Evolutionary conservation across 257 asterid species (phyloP).

Genomic region (Plectranthus barbatus): DNA sequence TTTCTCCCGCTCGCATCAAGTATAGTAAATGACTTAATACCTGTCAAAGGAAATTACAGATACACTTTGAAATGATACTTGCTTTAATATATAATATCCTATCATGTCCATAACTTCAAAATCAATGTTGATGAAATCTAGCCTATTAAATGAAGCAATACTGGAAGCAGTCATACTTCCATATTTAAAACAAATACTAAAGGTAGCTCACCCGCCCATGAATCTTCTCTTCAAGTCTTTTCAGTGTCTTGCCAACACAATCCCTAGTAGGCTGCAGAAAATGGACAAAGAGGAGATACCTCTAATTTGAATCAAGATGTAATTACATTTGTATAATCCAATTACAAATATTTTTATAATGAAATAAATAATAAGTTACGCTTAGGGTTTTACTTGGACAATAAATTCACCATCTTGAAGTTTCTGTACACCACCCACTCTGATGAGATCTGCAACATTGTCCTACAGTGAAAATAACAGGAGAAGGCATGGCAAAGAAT

Average conservation of each 20-base stretch:
- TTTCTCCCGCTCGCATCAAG: conserved; percentile 85
- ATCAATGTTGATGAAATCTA: neutral
- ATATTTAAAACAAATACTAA: conserved; percentile 5
- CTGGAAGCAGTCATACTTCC: neutral
- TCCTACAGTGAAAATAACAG: conserved; percentile 41
- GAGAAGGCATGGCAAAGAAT: neutral
- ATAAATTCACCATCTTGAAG: conserved; percentile 97
- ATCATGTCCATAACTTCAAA: conserved; percentile 1
- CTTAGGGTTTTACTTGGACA: conserved; percentile 54
- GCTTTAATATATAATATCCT: neutral
- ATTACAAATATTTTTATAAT: neutral
- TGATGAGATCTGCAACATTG: conserved; percentile 83
- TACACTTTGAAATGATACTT: neutral
- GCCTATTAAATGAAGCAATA: neutral
- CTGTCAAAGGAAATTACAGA: conserved; percentile 30
- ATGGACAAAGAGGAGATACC: neutral
- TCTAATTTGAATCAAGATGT: neutral
- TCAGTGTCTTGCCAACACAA: conserved; percentile 95
- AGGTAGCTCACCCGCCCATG: conserved; percentile 81
- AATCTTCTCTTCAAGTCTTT: conserved; percentile 96
- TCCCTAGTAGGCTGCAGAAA: conserved; percentile 95
- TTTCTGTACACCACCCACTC: conserved; percentile 93
- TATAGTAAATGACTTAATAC: conserved; percentile 79
- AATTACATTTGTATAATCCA: neutral
- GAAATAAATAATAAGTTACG: neutral